Conservation (phyloP, 2,329 filamentous ascomycete genomes). For the Thermoascus crustaceus region DNA sequence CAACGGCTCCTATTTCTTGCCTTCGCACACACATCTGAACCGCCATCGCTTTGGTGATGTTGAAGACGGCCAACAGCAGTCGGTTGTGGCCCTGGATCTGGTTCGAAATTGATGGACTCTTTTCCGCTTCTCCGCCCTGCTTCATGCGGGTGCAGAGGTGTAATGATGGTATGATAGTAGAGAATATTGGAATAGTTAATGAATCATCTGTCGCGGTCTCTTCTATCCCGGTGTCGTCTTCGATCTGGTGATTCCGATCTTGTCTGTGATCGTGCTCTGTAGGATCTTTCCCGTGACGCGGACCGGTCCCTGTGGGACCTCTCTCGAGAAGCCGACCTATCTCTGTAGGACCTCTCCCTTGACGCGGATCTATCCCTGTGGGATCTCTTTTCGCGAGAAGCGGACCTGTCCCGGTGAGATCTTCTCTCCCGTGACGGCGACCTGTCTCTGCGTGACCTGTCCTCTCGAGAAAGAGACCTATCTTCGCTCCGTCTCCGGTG, state of each 20-base stretch:
- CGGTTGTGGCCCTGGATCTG: too few species aligned
- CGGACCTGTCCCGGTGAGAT: conserved; percentile 21
- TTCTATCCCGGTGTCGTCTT: conserved; percentile 18
- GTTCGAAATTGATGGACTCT: too few species aligned
- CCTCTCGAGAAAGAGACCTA: conserved; percentile 24
- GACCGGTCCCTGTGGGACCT: background rate
- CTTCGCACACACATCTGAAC: too few species aligned
- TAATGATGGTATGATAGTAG: background rate
- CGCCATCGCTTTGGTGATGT: too few species aligned
- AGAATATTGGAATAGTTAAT: conserved; percentile 1
- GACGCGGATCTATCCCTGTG: conserved; percentile 5
- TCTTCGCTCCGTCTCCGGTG: conserved; percentile 25
- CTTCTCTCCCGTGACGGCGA: conserved; percentile 21
- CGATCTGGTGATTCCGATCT: conserved; percentile 8
- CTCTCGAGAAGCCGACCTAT: conserved; percentile 3
- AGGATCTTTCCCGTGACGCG: conserved; percentile 1
- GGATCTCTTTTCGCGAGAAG: conserved; percentile 19
- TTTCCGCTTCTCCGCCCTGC: too few species aligned
- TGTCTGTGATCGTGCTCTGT: conserved; percentile 11
- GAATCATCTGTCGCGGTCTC: conserved; percentile 23
- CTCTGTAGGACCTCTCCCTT: conserved; percentile 2
- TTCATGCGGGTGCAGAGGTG: too few species aligned
- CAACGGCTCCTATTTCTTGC: too few species aligned
- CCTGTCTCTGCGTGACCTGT: conserved; percentile 20
- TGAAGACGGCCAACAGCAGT: too few species aligned